Conservation (phyloP, 2,329 filamentous ascomycete species). For the Stagonosporopsis cucurbitacearum region DNA sequence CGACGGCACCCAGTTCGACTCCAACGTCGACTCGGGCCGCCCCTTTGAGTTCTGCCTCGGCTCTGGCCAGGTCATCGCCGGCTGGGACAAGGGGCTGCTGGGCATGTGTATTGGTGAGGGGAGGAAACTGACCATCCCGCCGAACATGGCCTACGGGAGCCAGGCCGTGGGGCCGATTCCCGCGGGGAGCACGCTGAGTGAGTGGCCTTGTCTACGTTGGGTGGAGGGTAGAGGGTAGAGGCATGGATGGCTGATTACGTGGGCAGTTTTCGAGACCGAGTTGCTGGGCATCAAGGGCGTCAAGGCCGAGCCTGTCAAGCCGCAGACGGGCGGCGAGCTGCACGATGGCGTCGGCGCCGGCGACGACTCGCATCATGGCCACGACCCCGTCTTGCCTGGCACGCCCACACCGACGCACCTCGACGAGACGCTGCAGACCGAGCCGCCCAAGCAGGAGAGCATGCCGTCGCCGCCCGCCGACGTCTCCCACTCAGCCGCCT, state of each 20-base stretch:
- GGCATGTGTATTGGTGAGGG: constrained; percentile 98
- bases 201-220: constrained; percentile 30
- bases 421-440: constrained; percentile 10
- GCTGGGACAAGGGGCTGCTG: constrained; percentile 89
- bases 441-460: constrained; percentile 1
- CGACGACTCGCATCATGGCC: background rate
- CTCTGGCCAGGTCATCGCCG: constrained; percentile 83
- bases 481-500: constrained; percentile 16
- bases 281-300: constrained; percentile 76
- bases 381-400: constrained; percentile 9
- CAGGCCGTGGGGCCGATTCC: constrained; percentile 78
- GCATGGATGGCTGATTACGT: constrained; percentile 21
- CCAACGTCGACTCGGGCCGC: constrained; percentile 75
- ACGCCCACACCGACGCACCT: constrained; percentile 7
- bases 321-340: background rate
- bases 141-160: constrained; percentile 81
- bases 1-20: constrained; percentile 82
- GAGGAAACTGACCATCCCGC: constrained; percentile 86
- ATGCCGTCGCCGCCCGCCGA: constrained; percentile 23
- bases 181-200: constrained; percentile 76
- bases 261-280: constrained; percentile 88
- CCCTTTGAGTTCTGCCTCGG: constrained; percentile 85
- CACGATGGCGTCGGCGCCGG: background rate
- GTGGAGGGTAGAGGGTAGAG: too few species aligned
- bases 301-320: constrained; percentile 14